Evolutionary conservation across 2,329 filamentous ascomycete genomes (phyloP).

Genomic region (Fusarium anthophilum): DNA sequence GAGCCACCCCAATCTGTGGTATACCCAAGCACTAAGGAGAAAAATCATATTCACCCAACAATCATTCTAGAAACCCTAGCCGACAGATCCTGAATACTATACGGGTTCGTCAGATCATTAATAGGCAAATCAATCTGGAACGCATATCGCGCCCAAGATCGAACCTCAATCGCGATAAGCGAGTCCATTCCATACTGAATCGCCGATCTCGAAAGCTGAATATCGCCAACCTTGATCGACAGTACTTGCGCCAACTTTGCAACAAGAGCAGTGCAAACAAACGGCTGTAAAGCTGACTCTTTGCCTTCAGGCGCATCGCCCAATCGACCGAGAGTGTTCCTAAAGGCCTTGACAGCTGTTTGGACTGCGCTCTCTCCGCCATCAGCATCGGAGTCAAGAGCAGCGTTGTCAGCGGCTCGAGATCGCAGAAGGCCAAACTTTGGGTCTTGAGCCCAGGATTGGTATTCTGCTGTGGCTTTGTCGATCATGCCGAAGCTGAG

Average conservation of each 20-base stretch:
- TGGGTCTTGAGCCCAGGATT: slow-evolving; percentile 39
- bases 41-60: not conserved
- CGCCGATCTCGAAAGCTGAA: slow-evolving; percentile 33
- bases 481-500: slow-evolving; percentile 40
- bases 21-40: not conserved
- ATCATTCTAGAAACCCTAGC: slow-evolving; percentile 35
- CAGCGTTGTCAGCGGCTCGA: slow-evolving; percentile 24
- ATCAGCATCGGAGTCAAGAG: slow-evolving; percentile 22
- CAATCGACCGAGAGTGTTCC: slow-evolving; percentile 18
- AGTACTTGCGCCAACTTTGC: slow-evolving; percentile 37
- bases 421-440: slow-evolving; percentile 35
- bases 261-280: slow-evolving; percentile 35
- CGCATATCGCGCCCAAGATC: slow-evolving; percentile 39
- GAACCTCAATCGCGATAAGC: slow-evolving; percentile 38
- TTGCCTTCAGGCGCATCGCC: slow-evolving; percentile 28
- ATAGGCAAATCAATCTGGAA: slow-evolving; percentile 40
- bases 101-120: slow-evolving; percentile 38
- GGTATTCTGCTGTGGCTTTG: slow-evolving; percentile 33
- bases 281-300: slow-evolving; percentile 27
- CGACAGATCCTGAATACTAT: slow-evolving; percentile 37
- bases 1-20: not conserved
- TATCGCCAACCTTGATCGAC: slow-evolving; percentile 37
- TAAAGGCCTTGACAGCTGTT: slow-evolving; percentile 37
- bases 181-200: slow-evolving; percentile 40
- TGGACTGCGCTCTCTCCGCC: slow-evolving; percentile 35